Evolutionary conservation across 2,329 filamentous ascomycete species (phyloP).

Genomic region (Clonostachys rhizophaga): DNA sequence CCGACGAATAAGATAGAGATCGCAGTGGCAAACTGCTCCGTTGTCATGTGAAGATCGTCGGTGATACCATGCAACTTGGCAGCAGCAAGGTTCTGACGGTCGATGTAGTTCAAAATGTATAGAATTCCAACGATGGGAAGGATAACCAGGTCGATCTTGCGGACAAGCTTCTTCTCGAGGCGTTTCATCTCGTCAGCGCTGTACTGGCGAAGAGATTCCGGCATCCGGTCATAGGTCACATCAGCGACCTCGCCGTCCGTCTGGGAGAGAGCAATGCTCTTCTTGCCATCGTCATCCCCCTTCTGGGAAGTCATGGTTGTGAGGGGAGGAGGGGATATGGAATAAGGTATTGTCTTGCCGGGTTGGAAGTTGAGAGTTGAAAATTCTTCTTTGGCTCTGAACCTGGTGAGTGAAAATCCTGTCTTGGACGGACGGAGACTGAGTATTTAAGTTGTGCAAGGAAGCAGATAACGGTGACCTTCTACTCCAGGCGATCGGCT

Average conservation of each 20-base stretch:
- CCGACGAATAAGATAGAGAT: slow-evolving; percentile 40
- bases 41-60: slow-evolving; percentile 28
- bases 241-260: neutral
- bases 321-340: too few relatives aligned
- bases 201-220: slow-evolving; percentile 8
- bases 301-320: too few relatives aligned
- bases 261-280: neutral
- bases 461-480: too few relatives aligned
- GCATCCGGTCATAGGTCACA: slow-evolving; percentile 3
- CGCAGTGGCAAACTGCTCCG: slow-evolving; percentile 26
- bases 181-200: slow-evolving; percentile 5
- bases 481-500: too few relatives aligned
- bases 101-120: slow-evolving; percentile 33
- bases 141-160: slow-evolving; percentile 12
- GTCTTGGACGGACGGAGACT: too few relatives aligned
- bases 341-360: too few relatives aligned
- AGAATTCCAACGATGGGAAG: slow-evolving; percentile 20
- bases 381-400: too few relatives aligned
- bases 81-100: slow-evolving; percentile 27
- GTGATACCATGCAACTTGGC: slow-evolving; percentile 32
- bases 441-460: too few relatives aligned
- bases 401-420: too few relatives aligned
- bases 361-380: too few relatives aligned
- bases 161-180: slow-evolving; percentile 11
- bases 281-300: too few relatives aligned